Base-by-base conservation (phyloP, 305 asterid species). In the Fraxinus sp. region DNA sequence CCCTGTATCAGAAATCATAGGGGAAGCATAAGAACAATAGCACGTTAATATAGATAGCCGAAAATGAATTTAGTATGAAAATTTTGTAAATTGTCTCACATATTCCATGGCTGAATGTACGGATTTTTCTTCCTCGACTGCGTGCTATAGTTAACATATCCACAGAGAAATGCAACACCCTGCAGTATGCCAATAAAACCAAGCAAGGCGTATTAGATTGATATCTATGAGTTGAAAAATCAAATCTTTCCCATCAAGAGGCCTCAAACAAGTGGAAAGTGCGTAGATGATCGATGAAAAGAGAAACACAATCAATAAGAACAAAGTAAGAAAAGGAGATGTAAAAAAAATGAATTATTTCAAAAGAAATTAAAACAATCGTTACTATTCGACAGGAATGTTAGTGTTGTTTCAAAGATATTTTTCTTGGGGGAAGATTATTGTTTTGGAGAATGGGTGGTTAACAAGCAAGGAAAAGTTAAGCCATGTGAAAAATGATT, bases 41-140 rank as follows among this genome's bases (percentile, higher is more conserved):
- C 14, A 7, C 7, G 9, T 36, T 36, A 33, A 80, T 8, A 41
- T 1, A 33, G 9, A 74, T 2, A 8, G 46, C 32, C n/a, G 39
- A 35, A 49, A 64, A 36, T 11, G n/a, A 82, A 28, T 11, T 8
- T 0, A 43, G 32, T 32, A n/a, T 37, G 49, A 77, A 84, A 81
- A n/a, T 62, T 71, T 75, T 78, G 2, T 72, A 14, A 52, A 43
- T 59, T 4, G 18, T 52, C 99, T 94, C 84, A 96, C 99, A 96
- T 94, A 89, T 91, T 96, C 98, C 97, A 94, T 5, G 99, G 99
- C 90, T 94, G 99, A 84, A 96, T 86, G 87, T 91, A 86, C 16
- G 99, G 98, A 80, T 78, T 64, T 83, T 75, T 90, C 89, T 86
- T 90, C 86, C 93, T 93, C 72, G 98, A 85, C 83, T 92, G 97